These are phyloP conservation scores for Termitomyces sp. DNA, from an alignment of 1,284 basidiomycete genomes.

Conservation along the genomic window DNA sequence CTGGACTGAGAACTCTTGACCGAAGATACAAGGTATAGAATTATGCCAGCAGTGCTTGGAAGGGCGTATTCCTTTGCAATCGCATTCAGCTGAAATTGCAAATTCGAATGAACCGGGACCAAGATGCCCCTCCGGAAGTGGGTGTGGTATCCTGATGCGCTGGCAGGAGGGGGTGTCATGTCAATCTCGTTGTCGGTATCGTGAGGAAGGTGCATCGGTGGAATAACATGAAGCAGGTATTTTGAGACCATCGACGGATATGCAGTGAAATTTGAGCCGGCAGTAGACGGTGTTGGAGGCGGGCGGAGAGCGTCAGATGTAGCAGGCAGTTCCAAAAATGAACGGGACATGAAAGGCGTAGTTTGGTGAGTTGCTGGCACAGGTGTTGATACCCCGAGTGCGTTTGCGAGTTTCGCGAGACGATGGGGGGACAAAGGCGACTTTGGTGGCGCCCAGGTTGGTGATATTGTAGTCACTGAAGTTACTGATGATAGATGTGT, in stretches of 20 bases:
- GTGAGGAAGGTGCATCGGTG: conserved; percentile 62
- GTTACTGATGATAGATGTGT: conserved; percentile 22
- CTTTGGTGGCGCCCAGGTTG: conserved; percentile 57
- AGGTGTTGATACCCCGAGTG: conserved; percentile 71
- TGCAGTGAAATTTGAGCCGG: conserved; percentile 28
- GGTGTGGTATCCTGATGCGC: conserved; percentile 68
- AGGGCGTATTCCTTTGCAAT: conserved; percentile 86
- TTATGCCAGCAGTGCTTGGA: conserved; percentile 71
- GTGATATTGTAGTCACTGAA: conserved; percentile 23
- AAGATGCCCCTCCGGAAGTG: conserved; percentile 74
- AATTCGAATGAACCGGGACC: conserved; percentile 65
- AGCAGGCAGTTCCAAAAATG: conserved; percentile 30
- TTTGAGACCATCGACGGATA: conserved; percentile 46
- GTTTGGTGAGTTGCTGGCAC: conserved; percentile 45
- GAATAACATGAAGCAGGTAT: conserved; percentile 72
- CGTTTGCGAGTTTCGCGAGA: conserved; percentile 76
- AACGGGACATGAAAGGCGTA: conserved; percentile 30
- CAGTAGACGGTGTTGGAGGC: conserved; percentile 53
- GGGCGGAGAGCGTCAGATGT: conserved; percentile 41
- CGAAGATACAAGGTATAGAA: conserved; percentile 66
- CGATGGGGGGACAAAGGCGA: conserved; percentile 67
- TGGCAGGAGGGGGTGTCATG: conserved; percentile 44
- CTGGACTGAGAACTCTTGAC: conserved; percentile 23
- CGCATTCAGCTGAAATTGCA: conserved; percentile 69
- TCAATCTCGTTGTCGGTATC: conserved; percentile 41